These are phyloP conservation scores for Suillus plorans DNA, from an alignment of 768 basidiomycete species.

Conservation along the genomic window DNA sequence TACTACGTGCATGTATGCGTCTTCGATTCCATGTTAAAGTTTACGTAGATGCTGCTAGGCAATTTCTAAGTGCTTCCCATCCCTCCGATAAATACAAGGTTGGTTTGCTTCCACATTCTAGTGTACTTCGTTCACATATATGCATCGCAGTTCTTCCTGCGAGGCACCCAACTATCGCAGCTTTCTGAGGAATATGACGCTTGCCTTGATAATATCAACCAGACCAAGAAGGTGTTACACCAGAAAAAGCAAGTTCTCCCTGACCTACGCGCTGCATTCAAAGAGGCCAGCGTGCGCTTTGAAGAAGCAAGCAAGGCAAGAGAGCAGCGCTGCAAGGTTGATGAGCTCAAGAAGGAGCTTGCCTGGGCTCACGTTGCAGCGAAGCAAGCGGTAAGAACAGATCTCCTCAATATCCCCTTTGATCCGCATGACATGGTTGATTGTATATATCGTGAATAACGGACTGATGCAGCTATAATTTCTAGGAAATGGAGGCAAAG, in stretches of 20 bases:
- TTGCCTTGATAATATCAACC: constrained; percentile 69
- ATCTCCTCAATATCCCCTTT: background rate
- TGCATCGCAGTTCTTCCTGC: constrained; percentile 78
- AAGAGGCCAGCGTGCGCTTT: constrained; percentile 57
- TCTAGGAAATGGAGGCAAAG: constrained; percentile 45
- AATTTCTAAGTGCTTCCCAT: constrained; percentile 83
- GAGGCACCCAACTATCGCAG: constrained; percentile 88
- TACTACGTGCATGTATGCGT: background rate
- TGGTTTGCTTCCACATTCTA: constrained; percentile 15
- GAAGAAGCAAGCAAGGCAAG: constrained; percentile 75
- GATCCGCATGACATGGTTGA: background rate
- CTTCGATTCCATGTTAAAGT: background rate
- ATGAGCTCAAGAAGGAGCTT: constrained; percentile 74
- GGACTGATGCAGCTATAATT: background rate
- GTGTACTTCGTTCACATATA: constrained; percentile 3
- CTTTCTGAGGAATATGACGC: constrained; percentile 84
- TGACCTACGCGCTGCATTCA: constrained; percentile 61
- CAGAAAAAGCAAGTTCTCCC: constrained; percentile 79
- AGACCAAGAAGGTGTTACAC: constrained; percentile 61
- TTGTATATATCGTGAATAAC: background rate
- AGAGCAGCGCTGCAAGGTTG: constrained; percentile 64
- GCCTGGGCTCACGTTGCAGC: constrained; percentile 84
- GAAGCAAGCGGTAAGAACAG: constrained; percentile 59
- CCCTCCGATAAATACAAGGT: constrained; percentile 90
- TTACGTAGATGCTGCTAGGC: constrained; percentile 38